Evolutionary conservation across 176 grass and related monocot species (phyloP).

Genomic region (Poa pratensis): DNA sequence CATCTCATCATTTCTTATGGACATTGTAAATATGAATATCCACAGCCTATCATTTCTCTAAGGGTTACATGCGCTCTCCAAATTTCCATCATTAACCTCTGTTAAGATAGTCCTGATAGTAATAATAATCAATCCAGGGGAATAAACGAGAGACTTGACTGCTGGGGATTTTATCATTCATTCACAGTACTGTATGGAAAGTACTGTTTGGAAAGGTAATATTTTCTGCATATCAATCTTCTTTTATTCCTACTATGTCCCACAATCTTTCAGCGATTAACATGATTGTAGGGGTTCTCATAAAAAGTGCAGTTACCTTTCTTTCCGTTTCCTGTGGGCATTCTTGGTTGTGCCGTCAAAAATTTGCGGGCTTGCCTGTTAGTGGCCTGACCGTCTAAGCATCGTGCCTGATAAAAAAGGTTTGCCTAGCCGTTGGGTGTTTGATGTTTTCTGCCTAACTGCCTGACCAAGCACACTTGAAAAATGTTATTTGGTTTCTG

Average conservation of each 20-base stretch:
- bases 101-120: slow-evolving; percentile 12
- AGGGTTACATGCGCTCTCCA: background rate
- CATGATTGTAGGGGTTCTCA: background rate
- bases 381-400: background rate
- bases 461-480: background rate
- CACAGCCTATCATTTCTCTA: slow-evolving; percentile 2
- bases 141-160: slow-evolving; percentile 91
- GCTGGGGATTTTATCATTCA: slow-evolving; percentile 87
- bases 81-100: background rate
- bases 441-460: background rate
- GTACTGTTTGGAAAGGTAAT: slow-evolving; percentile 97
- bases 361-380: background rate
- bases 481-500: background rate
- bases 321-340: background rate
- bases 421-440: background rate
- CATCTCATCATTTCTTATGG: background rate
- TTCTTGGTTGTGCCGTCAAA: background rate
- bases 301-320: background rate
- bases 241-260: slow-evolving; percentile 21
- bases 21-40: slow-evolving; percentile 13
- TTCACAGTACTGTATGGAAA: slow-evolving; percentile 98
- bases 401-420: background rate
- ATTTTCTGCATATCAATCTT: slow-evolving; percentile 29
- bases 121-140: slow-evolving; percentile 62
- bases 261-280: background rate